phyloP scores from a whole-genome alignment of 495 filamentous ascomycete species.

The Aspergillus ostianus region DNA sequence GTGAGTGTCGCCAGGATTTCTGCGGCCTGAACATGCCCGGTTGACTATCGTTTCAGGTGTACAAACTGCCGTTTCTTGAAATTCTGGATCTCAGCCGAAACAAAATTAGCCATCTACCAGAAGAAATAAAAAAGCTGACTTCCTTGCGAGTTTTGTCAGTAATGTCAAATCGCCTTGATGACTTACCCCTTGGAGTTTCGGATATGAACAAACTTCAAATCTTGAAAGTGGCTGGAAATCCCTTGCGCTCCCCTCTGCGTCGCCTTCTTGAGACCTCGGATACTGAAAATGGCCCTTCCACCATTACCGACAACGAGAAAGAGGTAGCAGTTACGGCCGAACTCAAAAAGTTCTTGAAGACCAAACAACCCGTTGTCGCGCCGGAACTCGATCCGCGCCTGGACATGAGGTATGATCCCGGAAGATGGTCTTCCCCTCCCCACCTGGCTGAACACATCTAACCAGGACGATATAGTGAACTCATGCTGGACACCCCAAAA shows the following conservation, averaged over 20 bases:
- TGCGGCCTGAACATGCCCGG: constrained; percentile 17
- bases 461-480: constrained; percentile 41
- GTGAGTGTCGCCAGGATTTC: constrained; percentile 51
- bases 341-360: constrained; percentile 76
- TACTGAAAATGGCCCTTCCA: constrained; percentile 39
- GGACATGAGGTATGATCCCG: constrained; percentile 57
- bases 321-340: constrained; percentile 68
- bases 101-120: constrained; percentile 71
- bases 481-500: constrained; percentile 65
- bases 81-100: constrained; percentile 91
- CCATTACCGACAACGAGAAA: constrained; percentile 55
- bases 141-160: constrained; percentile 75
- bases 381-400: constrained; percentile 61
- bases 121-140: constrained; percentile 73
- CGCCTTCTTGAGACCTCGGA: constrained; percentile 44
- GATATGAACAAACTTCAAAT: constrained; percentile 87
- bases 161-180: constrained; percentile 79
- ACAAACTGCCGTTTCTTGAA: constrained; percentile 80
- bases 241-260: constrained; percentile 54
- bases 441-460: not conserved
- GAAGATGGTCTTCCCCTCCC: not conserved
- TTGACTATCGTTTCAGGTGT: constrained; percentile 51
- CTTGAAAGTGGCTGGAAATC: constrained; percentile 84
- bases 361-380: constrained; percentile 48
- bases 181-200: constrained; percentile 76